Conservation (phyloP, 2,329 filamentous ascomycete genomes). For the Biscogniauxia marginata region DNA sequence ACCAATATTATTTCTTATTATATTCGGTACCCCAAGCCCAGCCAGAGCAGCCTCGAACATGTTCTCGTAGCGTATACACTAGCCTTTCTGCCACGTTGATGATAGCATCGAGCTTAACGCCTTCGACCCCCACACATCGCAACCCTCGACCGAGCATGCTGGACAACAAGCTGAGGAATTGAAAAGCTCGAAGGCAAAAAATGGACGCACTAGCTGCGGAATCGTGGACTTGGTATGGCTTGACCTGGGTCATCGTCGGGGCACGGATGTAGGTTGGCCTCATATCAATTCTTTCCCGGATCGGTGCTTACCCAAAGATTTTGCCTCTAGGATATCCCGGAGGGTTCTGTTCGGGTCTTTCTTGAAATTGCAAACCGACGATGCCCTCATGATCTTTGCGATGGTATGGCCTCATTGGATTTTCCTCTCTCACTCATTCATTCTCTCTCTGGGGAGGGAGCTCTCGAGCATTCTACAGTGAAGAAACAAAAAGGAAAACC, state of each 20-base stretch:
- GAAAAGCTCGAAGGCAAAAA: not conserved
- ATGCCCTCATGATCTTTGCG: slow-evolving; percentile 54
- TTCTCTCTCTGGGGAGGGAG: not conserved
- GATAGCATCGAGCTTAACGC: not conserved
- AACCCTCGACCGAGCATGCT: not conserved
- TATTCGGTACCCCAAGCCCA: not conserved
- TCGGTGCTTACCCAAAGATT: not conserved
- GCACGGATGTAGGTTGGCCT: slow-evolving; percentile 38
- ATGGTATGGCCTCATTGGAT: slow-evolving; percentile 44
- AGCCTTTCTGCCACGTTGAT: not conserved
- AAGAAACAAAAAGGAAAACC: not conserved
- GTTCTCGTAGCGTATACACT: not conserved
- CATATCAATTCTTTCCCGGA: slow-evolving; percentile 1
- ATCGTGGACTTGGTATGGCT: slow-evolving; percentile 45
- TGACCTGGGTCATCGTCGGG: slow-evolving; percentile 39
- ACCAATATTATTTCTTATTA: not conserved
- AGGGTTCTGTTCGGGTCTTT: slow-evolving; percentile 43
- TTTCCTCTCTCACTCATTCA: not conserved
- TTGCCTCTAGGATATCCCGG: slow-evolving; percentile 36
- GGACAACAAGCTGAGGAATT: not conserved
- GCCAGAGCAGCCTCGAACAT: not conserved
- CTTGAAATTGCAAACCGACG: slow-evolving; percentile 52
- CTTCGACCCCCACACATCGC: not conserved
- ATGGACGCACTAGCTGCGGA: slow-evolving; percentile 24
- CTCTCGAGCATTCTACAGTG: not conserved